Base-by-base conservation (phyloP, 306 rosid genomes). In the Vicia villosa region DNA sequence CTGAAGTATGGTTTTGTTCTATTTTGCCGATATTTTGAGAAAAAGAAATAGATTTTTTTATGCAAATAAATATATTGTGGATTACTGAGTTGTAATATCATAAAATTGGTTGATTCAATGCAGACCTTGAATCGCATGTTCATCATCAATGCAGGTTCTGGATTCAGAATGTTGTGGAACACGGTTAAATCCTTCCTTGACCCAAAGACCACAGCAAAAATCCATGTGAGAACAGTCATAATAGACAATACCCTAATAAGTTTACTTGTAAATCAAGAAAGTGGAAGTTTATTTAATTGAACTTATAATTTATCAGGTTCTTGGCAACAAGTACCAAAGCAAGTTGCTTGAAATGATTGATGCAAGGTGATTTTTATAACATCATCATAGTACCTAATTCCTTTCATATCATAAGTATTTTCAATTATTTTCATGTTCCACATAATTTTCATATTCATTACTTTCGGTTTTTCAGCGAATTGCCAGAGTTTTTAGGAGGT, bases 111-210 rank as follows among this genome's bases (percentile, higher is more conserved):
- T 61, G 66, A 57, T 77, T 58, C 69, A 68, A 19, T 79, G 86
- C 93, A 93, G 98, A 90, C 89, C 78, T 85, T 93, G 92, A 85
- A 87, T 72, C 94, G 91, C 52, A 90, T 93, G 98, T 90, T 88
- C 86, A 90, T 93, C 83, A 93, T 93, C 85, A 93, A 93, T 78
- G 98, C 96, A 45, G 98, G 98, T 81, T 85, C 97, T 63, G 97
- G 98, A 55, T 93, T 93, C 74, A 85, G 97, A 81, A 88, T 93
- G 84, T 78, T 90, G 85, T 93, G 98, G 98, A 84, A 66, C 86
- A 93, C 96, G 3, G 86, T 93, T 42, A 93, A 90, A 75, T 83
- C 97, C 62, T 93, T 93, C 87, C 90, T 93, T 75, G 98, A 93
- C 61, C 97, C 97, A 28, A 90, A 93, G 75, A 93, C 98, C 61